Evolutionary conservation across 768 basidiomycete genomes (phyloP), one percentile per base, ranked within the genome.

Genomic region (Obba rivulosa): DNA sequence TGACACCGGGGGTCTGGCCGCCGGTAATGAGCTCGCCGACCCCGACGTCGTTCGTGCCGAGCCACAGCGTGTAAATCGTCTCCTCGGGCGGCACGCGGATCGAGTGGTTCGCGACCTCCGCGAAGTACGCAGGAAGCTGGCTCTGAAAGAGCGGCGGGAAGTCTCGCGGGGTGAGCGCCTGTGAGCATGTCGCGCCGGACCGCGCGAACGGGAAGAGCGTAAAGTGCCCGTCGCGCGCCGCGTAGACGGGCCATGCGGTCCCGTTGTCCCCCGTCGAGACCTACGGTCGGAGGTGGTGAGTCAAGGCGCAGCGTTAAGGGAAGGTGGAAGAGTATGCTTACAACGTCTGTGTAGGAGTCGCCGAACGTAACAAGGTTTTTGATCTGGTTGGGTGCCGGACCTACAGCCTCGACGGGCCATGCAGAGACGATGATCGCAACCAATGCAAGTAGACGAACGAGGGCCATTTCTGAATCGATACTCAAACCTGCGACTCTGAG

Each of bases 311-410:
- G 13, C 13, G 5, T 13, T 31, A 31, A 7, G 5, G 13, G 5
- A 31, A 7, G 28, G 7, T 7, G 28, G 7, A 5, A 13, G 28
- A 31, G 28, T 31, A 18, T 37, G 45, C 54, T 48, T 23, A 57
- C 60, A 20, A 75, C 62, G 49, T 83, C 80, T 0, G 78, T 81
- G 58, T 78, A 81, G 46, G 77, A 79, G 61, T 84, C 82, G 3
- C 83, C 82, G 49, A 85, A 85, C 0, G 81, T 83, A 45, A 80
- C 82, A 8, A 84, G 68, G 50, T 77, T 75, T 61, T 77, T 80
- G 45, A 85, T 80, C 54, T 80, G 77, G 8, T 68, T 68, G 0
- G 68, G 66, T 0, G 22, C 5, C 1, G 58, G 58, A 1, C 58
- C 60, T 13, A 34, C 22, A 4, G 54, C 46, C n/a, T 11, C 28